Percentiles rank a stretch among this genome's conserved stretches.
These are phyloP conservation scores for Panicum miliaceum DNA, from an alignment of 176 grass and related monocot species.

Conservation along the genomic window DNA sequence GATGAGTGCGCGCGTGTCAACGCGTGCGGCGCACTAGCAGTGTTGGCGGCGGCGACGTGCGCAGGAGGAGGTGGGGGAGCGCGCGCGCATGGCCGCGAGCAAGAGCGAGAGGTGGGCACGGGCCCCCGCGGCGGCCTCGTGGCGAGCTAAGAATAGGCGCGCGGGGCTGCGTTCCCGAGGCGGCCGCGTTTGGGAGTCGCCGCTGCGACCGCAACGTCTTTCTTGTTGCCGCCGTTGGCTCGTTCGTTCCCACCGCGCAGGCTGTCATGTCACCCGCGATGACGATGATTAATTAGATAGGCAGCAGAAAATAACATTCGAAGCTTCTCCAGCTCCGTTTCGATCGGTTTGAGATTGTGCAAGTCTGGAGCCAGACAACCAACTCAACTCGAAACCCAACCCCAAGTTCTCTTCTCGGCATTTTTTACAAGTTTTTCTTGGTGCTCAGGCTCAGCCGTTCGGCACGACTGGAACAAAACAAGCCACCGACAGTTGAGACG, in stretches of 20 bases:
- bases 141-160: slow-evolving; percentile 53
- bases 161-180: slow-evolving; percentile 37
- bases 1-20: too few species aligned
- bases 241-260: not conserved
- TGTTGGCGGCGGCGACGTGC: slow-evolving; percentile 23
- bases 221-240: slow-evolving; percentile 23
- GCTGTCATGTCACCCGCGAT: not conserved
- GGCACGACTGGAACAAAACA: too few species aligned
- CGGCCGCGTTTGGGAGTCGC: not conserved
- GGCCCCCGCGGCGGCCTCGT: not conserved
- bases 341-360: not conserved
- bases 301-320: not conserved
- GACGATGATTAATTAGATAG: not conserved
- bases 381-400: not conserved
- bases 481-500: too few species aligned
- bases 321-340: not conserved
- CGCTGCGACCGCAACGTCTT: slow-evolving; percentile 29
- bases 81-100: not conserved
- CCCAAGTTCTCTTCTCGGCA: not conserved
- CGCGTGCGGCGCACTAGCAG: slow-evolving; percentile 34
- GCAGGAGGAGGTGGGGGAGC: slow-evolving; percentile 29
- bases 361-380: not conserved
- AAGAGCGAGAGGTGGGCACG: too few species aligned
- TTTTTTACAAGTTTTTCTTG: not conserved
- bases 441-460: not conserved